Evolutionary conservation across 2,329 filamentous ascomycete species (phyloP), one percentile per base, ranked within the genome.

Genomic region (Claviceps sp.): DNA sequence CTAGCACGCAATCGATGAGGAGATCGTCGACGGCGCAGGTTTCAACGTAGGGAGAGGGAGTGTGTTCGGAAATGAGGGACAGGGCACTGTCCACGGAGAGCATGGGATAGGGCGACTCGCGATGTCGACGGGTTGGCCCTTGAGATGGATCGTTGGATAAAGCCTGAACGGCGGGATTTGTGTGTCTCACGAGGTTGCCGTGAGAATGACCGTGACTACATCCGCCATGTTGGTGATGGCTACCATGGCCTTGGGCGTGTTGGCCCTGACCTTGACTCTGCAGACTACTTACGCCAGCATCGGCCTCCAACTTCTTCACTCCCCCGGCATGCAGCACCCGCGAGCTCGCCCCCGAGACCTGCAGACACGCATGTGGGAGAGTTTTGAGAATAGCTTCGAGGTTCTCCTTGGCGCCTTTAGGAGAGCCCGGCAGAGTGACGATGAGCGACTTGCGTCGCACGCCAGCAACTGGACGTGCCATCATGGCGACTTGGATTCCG

Each of bases 371-470:
- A 68, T 98, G 93, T 0, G 91, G 90, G 5, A 98, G 70, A n/a
- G 91, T 81, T 63, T 89, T 94, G 55, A 98, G 72, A 6, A 98
- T 75, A 1, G 90, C 84, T 62, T 93, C 82, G 0, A 98, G 77
- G 62, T 97, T 98, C 71, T 98, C 93, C 62, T 82, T 87, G 8
- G 93, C 93, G 1, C 90, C 93, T 66, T 97, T 97, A 0, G 93
- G 93, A 0, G 91, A 97, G 1, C 93, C 93, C 0, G 93, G 93
- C 3, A 98, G 72, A 0, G 93, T 98, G 55, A 96, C 70, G 24
- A 98, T 85, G 50, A 98, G 68, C 1, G 88, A 84, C 54, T 81
- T 82, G 56, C 91, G 84, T 36, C 93, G 77, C 2, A 95, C 82
- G 3, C 93, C 93, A 22, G 93, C 93, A 13, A 94, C 87, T 4